Conservation (phyloP, 2,329 filamentous ascomycete genomes). For the Botrytis fragariae region DNA sequence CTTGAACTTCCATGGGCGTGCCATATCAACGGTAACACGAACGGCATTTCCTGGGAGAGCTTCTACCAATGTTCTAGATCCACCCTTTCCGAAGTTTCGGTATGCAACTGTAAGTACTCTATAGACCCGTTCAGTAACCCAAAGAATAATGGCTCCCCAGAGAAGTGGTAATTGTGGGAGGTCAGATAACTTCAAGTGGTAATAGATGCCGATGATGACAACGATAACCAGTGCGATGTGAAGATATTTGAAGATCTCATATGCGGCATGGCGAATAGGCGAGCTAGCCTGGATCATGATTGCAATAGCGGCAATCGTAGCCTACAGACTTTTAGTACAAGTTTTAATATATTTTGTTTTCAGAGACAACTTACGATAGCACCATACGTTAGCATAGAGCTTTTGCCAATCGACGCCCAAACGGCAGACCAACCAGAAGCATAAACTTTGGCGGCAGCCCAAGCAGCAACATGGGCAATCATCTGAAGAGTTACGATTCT, state of each 20-base stretch:
- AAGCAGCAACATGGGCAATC: slow-evolving; percentile 63
- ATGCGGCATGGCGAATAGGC: slow-evolving; percentile 72
- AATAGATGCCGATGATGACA: slow-evolving; percentile 63
- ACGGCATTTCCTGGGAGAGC: slow-evolving; percentile 73
- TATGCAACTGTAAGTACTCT: slow-evolving; percentile 61
- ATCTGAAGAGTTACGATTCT: slow-evolving; percentile 71
- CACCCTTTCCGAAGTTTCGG: slow-evolving; percentile 64
- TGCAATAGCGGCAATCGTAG: slow-evolving; percentile 57
- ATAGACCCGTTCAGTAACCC: slow-evolving; percentile 60
- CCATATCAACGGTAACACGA: slow-evolving; percentile 70
- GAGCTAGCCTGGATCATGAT: slow-evolving; percentile 69
- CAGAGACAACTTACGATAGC: slow-evolving; percentile 53
- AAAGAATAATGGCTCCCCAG: slow-evolving; percentile 62
- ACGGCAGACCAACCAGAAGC: slow-evolving; percentile 50
- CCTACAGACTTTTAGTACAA: slow-evolving; percentile 43
- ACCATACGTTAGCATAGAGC: slow-evolving; percentile 53
- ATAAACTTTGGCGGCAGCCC: slow-evolving; percentile 46
- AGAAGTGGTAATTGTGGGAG: slow-evolving; percentile 58
- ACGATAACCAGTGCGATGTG: slow-evolving; percentile 65
- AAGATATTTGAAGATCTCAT: slow-evolving; percentile 72
- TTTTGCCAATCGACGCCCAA: slow-evolving; percentile 39
- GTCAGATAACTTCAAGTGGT: slow-evolving; percentile 57
- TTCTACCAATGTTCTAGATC: slow-evolving; percentile 68
- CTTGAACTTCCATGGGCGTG: slow-evolving; percentile 72
- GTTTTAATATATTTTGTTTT: too few species aligned